Evolutionary conservation across 352 stramenopile species (phyloP), one percentile per base, ranked within the genome.

Genomic region (Phytophthora sansomeana): DNA sequence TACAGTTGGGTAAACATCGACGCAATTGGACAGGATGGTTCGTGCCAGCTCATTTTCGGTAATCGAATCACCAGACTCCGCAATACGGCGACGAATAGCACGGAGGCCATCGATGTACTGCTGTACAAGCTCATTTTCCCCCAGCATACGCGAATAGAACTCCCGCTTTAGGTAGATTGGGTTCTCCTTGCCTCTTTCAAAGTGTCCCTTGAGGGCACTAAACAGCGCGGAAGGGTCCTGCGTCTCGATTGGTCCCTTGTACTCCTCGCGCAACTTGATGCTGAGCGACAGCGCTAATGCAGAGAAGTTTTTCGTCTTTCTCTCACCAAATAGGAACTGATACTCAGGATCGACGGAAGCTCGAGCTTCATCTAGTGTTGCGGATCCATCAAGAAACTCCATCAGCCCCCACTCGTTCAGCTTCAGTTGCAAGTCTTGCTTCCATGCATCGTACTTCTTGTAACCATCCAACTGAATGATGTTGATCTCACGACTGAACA

Each of bases 401-500:
- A 29, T 29, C 19, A 49, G 10, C 0, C 21, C 43, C 21, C 19
- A 50, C 26, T 30, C 21, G 26, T 33, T 33, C 26, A 33, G 9
- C 19, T 50, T 35, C 19, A 50, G 43, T 4, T 32, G 43, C 43
- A 50, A 9, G 24, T 50, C 43, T 9, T 35, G 43, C 24, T 50
- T 50, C 43, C 43, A 50, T 8, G 19, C 43, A 8, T 50, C 43
- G 4, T 50, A 50, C 43, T 35, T 33, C 43, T 36, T 50, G 21
- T 50, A 10, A 19, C 26, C 43, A 14, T 30, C 26, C 4, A 50
- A 10, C 19, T 19, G 21, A 19, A 50, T 35, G 6, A 50, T 21
- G 21, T 28, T 50, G 39, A 46, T 46, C 16, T 44, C 9, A 6
- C 13, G 16, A 24, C 38, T 6, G 14, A 21, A 16, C 38, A 21